phyloP scores from a whole-genome alignment of 129 eudicot genomes.

The Flaveria sonorensis region DNA sequence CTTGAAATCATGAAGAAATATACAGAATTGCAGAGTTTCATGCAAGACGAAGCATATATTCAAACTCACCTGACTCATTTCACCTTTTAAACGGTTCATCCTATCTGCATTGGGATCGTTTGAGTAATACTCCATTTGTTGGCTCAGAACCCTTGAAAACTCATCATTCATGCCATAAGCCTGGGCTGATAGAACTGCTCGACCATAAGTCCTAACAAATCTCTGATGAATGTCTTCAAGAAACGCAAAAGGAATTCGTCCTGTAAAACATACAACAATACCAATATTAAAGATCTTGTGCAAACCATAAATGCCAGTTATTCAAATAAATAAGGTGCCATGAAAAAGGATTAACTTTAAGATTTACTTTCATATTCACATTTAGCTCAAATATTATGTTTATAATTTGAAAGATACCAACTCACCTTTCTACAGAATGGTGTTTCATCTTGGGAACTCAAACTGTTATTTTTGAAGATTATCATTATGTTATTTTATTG shows the following conservation, averaged over 20 bases:
- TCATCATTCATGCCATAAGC: slow-evolving; percentile 94
- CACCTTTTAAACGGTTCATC: slow-evolving; percentile 81
- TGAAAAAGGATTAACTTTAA: not conserved
- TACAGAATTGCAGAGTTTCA: slow-evolving; percentile 17
- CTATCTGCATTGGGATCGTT: slow-evolving; percentile 92
- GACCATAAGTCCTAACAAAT: slow-evolving; percentile 86
- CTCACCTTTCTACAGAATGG: not conserved
- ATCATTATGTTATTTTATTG: not conserved
- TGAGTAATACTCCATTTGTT: slow-evolving; percentile 89
- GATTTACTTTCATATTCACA: not conserved
- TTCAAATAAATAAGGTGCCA: not conserved
- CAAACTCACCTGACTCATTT: slow-evolving; percentile 85
- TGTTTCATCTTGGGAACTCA: not conserved
- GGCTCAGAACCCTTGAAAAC: slow-evolving; percentile 88
- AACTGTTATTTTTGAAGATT: not conserved
- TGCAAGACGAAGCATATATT: slow-evolving; percentile 6
- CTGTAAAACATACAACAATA: slow-evolving; percentile 32
- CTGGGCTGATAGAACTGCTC: slow-evolving; percentile 77
- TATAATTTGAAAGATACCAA: not conserved
- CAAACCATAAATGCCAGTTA: not conserved
- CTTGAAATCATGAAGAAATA: slow-evolving; percentile 5
- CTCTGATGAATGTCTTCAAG: slow-evolving; percentile 92
- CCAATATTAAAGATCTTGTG: not conserved
- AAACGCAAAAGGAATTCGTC: slow-evolving; percentile 86
- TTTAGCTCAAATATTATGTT: not conserved